Conservation (phyloP, 2,329 filamentous ascomycete species). For the Trichoderma sp. region DNA sequence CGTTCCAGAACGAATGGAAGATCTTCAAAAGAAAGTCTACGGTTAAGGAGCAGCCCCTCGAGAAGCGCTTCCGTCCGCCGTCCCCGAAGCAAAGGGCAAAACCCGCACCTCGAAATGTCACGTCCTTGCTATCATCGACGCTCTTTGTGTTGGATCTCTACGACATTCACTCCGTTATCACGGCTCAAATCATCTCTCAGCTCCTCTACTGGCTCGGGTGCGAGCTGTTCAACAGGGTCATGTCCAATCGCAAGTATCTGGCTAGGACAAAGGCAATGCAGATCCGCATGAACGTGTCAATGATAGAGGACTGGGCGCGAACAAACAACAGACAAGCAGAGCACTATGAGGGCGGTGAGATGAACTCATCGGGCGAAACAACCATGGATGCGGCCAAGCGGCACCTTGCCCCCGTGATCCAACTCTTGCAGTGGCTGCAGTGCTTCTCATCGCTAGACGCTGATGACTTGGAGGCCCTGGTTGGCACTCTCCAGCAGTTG, state of each 20-base stretch:
- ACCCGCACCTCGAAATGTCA: conserved; percentile 91
- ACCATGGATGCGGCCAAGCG: conserved; percentile 82
- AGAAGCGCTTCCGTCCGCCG: conserved; percentile 88
- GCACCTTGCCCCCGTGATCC: conserved; percentile 88
- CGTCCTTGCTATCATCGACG: conserved; percentile 91
- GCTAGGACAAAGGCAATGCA: conserved; percentile 99
- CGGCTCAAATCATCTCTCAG: conserved; percentile 86
- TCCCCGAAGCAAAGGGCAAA: conserved; percentile 93
- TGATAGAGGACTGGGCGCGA: conserved; percentile 93
- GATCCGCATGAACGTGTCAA: conserved; percentile 97
- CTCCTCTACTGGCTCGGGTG: conserved; percentile 95
- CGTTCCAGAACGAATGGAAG: conserved; percentile 98
- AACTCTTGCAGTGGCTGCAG: conserved; percentile 95
- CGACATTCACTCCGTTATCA: conserved; percentile 97
- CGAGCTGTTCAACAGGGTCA: conserved; percentile 96
- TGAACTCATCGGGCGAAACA: conserved; percentile 80
- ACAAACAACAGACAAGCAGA: conserved; percentile 92
- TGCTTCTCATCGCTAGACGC: conserved; percentile 89
- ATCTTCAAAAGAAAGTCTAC: conserved; percentile 91
- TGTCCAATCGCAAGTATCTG: conserved; percentile 93
- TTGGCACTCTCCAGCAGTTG: conserved; percentile 87
- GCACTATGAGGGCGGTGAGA: conserved; percentile 92
- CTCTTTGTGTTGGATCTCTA: conserved; percentile 98
- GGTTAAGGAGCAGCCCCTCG: conserved; percentile 84
- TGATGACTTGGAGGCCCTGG: conserved; percentile 85